Conservation (phyloP, 225 moss, liverwort and hornwort species). For the Pseudoscleropodium purum region DNA sequence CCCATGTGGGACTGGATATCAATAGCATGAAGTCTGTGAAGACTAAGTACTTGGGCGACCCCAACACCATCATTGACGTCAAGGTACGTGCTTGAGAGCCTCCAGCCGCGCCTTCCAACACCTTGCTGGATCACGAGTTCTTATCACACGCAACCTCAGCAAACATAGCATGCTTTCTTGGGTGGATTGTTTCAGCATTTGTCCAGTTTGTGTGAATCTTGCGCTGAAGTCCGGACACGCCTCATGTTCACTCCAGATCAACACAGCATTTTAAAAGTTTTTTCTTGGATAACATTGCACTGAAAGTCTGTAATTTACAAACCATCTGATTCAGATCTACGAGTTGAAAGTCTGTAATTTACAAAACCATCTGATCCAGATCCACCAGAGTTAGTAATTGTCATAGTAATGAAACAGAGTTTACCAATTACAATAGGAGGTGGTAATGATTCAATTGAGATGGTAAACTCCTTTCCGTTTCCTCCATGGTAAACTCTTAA, state of each 20-base stretch:
- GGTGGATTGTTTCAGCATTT: neutral
- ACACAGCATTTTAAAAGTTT: neutral
- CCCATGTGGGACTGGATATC: conserved; percentile 45
- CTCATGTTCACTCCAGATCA: neutral
- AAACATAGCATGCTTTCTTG: neutral
- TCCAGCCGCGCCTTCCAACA: neutral
- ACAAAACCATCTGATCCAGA: neutral
- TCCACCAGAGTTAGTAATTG: no score
- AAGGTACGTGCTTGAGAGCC: neutral
- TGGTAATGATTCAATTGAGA: neutral
- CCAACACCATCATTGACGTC: conserved; percentile 9
- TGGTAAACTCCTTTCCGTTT: neutral
- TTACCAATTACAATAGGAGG: neutral
- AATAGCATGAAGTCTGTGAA: conserved; percentile 51
- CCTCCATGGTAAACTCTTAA: neutral
- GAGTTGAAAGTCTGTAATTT: neutral
- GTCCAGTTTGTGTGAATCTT: neutral
- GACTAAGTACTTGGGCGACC: conserved; percentile 37
- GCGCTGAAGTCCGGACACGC: neutral
- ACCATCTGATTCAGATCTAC: neutral
- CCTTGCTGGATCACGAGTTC: neutral
- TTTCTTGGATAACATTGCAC: neutral
- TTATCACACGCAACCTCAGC: neutral
- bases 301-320: neutral
- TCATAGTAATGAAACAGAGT: neutral